Conservation (phyloP, 2,329 filamentous ascomycete genomes). For the Didymella lethalis region DNA sequence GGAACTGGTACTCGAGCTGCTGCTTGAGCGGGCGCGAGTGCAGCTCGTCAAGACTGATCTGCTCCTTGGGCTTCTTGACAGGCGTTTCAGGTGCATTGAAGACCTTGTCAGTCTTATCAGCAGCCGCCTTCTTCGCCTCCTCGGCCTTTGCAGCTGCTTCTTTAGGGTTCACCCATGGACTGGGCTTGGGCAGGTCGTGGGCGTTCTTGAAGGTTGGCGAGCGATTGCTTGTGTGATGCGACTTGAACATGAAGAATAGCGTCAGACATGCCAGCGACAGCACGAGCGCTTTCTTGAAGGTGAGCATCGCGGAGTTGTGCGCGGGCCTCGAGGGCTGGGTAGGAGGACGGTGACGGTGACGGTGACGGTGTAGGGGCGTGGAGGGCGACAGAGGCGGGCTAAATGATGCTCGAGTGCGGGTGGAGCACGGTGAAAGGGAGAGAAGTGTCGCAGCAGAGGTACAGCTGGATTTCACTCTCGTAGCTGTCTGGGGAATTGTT, state of each 20-base stretch:
- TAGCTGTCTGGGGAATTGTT: slow-evolving; percentile 9
- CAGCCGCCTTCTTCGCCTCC: slow-evolving; percentile 18
- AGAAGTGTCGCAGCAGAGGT: neutral
- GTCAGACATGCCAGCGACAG: slow-evolving; percentile 73
- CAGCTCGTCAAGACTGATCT: slow-evolving; percentile 74
- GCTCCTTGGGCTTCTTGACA: slow-evolving; percentile 57
- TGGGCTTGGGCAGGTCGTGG: slow-evolving; percentile 48
- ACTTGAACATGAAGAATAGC: slow-evolving; percentile 73
- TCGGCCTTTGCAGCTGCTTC: slow-evolving; percentile 24
- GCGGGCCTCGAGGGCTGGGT: neutral
- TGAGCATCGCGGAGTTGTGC: slow-evolving; percentile 68
- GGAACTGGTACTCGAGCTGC: slow-evolving; percentile 89
- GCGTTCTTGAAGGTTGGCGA: slow-evolving; percentile 44
- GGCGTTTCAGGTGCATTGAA: slow-evolving; percentile 42
- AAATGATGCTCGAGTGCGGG: neutral
- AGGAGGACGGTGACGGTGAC: neutral
- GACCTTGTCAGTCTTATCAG: slow-evolving; percentile 34
- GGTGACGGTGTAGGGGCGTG: neutral
- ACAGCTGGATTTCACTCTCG: slow-evolving; percentile 1
- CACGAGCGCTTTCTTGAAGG: slow-evolving; percentile 77
- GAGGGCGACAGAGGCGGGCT: neutral
- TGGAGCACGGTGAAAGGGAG: neutral
- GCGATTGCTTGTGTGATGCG: slow-evolving; percentile 58
- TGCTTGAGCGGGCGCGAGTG: slow-evolving; percentile 76
- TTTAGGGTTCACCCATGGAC: slow-evolving; percentile 43